Conservation (phyloP, 495 filamentous ascomycete genomes). For the Emericellopsis terricola region DNA sequence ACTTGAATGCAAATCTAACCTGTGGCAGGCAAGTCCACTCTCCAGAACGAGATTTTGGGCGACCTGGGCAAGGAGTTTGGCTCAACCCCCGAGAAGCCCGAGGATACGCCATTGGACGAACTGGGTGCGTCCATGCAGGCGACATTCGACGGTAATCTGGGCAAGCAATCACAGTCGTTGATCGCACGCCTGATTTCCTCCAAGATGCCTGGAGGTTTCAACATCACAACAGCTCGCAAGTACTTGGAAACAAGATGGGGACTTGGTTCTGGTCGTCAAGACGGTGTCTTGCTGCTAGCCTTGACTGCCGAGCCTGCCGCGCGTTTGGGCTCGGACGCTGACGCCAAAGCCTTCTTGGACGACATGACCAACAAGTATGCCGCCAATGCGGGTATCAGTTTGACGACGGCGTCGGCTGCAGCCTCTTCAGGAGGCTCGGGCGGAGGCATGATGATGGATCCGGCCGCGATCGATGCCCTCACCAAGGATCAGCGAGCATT, state of each 20-base stretch:
- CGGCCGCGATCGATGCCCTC: slow-evolving; percentile 86
- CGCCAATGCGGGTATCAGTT: slow-evolving; percentile 60
- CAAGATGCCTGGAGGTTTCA: slow-evolving; percentile 99
- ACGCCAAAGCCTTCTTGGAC: slow-evolving; percentile 85
- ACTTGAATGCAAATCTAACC: neutral
- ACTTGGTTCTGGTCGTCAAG: slow-evolving; percentile 70
- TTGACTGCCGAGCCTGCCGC: slow-evolving; percentile 83
- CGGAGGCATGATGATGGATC: slow-evolving; percentile 96
- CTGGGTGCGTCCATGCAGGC: slow-evolving; percentile 90
- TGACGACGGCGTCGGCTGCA: slow-evolving; percentile 53
- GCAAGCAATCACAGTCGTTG: slow-evolving; percentile 88
- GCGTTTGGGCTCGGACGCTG: slow-evolving; percentile 72
- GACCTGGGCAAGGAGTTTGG: slow-evolving; percentile 98
- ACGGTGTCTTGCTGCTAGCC: slow-evolving; percentile 73
- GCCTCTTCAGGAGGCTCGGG: slow-evolving; percentile 57
- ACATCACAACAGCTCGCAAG: slow-evolving; percentile 87
- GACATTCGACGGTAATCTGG: slow-evolving; percentile 93
- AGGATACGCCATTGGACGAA: slow-evolving; percentile 93
- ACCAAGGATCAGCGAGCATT: slow-evolving; percentile 88
- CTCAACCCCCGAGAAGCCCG: slow-evolving; percentile 93
- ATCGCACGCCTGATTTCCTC: slow-evolving; percentile 90
- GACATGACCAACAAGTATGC: slow-evolving; percentile 82
- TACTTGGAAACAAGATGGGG: slow-evolving; percentile 92
- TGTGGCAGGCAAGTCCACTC: slow-evolving; percentile 72
- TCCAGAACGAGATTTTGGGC: slow-evolving; percentile 90